Evolutionary conservation across 1,139 yeast genomes (phyloP).

Genomic region (Suhomyces coccinellae): DNA sequence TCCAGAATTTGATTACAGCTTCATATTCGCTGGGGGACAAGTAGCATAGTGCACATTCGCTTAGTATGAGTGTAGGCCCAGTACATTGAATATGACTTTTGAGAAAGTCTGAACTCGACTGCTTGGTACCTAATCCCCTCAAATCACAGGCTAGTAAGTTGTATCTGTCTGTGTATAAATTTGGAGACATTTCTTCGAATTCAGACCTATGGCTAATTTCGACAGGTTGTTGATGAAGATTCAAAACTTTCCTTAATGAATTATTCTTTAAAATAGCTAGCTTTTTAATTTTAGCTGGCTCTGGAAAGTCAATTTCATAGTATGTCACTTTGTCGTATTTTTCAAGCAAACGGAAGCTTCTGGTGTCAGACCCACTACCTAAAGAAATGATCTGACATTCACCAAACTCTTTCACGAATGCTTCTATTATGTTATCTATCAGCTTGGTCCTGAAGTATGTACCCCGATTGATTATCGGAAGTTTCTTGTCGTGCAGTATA

Average conservation of each 20-base stretch:
- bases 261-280: slow-evolving; percentile 44
- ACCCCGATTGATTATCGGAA: slow-evolving; percentile 82
- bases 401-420: slow-evolving; percentile 42
- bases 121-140: slow-evolving; percentile 29
- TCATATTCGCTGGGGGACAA: slow-evolving; percentile 59
- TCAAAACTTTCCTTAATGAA: slow-evolving; percentile 23
- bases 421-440: slow-evolving; percentile 55
- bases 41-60: slow-evolving; percentile 92
- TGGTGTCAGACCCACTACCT: slow-evolving; percentile 97
- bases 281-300: slow-evolving; percentile 60
- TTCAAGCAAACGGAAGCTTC: slow-evolving; percentile 57
- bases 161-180: slow-evolving; percentile 48
- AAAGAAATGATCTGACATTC: slow-evolving; percentile 69
- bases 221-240: slow-evolving; percentile 13
- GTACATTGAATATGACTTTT: slow-evolving; percentile 8
- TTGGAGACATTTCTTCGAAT: slow-evolving; percentile 26
- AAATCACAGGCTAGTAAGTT: slow-evolving; percentile 59
- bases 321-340: slow-evolving; percentile 36
- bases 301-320: slow-evolving; percentile 77
- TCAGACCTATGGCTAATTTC: slow-evolving; percentile 21
- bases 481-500: slow-evolving; percentile 48
- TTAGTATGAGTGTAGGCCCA: slow-evolving; percentile 69
- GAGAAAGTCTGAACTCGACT: neutral
- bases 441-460: slow-evolving; percentile 73
- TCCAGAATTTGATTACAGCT: slow-evolving; percentile 47